Base-by-base conservation (phyloP, 306 rosid species). In the Cicer judaicum region DNA sequence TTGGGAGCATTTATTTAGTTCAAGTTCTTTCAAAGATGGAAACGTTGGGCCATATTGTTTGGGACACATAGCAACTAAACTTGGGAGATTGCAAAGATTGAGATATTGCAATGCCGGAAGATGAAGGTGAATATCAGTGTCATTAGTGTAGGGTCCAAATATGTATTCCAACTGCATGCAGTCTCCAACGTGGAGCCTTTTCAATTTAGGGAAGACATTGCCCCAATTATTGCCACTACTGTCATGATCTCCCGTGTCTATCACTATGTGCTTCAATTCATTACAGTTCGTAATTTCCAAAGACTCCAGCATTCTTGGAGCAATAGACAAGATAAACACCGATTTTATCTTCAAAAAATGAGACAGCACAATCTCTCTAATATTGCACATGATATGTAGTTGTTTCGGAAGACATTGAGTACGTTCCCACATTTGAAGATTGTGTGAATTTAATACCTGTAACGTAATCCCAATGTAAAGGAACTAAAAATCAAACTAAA, bases 301-400 rank as follows among this genome's bases (percentile, higher is more conserved):
- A 10, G 1, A 1, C 34, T 76, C 68, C 74, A 76, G 18, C 47
- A 75, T 52, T 24, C 8, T n/a, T 21, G 38, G 49, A 42, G 73
- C 66, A 64, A 65, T 1, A 11, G 73, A 21, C n/a, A 64, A 1
- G 13, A 34, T 55, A 6, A 75, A 65, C 7, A 65, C 1, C 5
- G 73, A 75, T 24, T 19, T 24, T 65, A 65, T 64, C 36, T 24
- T 21, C 7, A 4, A 4, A n/a, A 57, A 2, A 2, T 41, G 0
- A 7, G 0, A 13, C 6, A 75, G 1, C 0, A 6, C 0, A 34
- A 75, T 52, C 1, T 1, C 1, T 14, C 10, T 76, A 10, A 76
- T 54, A 54, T 21, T 76, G 38, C 18, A 10, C 10, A 56, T 6
- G 4, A 36, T 21, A 4, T 40, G 24, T 40, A 36, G 12, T 6